Conservation (phyloP, 2,329 filamentous ascomycete genomes). For the Scedosporium boydii region DNA sequence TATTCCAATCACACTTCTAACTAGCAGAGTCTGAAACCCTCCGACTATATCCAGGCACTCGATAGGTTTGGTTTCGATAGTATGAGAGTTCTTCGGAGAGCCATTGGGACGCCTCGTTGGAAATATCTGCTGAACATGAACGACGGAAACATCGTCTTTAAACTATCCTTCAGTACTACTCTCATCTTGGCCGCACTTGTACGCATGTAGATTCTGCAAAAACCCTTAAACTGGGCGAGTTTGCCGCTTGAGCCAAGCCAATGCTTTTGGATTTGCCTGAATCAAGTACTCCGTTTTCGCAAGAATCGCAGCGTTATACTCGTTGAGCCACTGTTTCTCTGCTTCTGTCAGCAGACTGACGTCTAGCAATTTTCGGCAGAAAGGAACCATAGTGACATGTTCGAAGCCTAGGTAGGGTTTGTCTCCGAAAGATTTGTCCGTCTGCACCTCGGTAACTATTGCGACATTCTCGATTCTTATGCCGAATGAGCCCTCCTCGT, state of each 20-base stretch:
- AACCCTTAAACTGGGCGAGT: slow-evolving; percentile 49
- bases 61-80: not conserved
- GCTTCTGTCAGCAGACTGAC: slow-evolving; percentile 55
- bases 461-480: slow-evolving; percentile 96
- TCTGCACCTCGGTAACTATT: slow-evolving; percentile 81
- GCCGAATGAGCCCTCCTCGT: slow-evolving; percentile 89
- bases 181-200: slow-evolving; percentile 54
- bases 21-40: too few species aligned
- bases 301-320: slow-evolving; percentile 71
- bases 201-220: slow-evolving; percentile 27
- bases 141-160: slow-evolving; percentile 47
- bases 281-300: slow-evolving; percentile 76
- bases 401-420: slow-evolving; percentile 94
- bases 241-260: slow-evolving; percentile 79
- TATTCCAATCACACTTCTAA: too few species aligned
- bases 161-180: slow-evolving; percentile 60
- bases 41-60: not conserved
- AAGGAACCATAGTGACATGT: slow-evolving; percentile 93
- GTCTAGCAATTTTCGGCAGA: slow-evolving; percentile 84
- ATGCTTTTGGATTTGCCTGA: slow-evolving; percentile 58
- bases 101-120: not conserved
- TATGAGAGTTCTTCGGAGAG: slow-evolving; percentile 17
- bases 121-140: not conserved
- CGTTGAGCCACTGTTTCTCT: slow-evolving; percentile 82
- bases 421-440: slow-evolving; percentile 79